phyloP scores from a whole-genome alignment of 1,139 yeast genomes.

The Diutina pseudorugosa region DNA sequence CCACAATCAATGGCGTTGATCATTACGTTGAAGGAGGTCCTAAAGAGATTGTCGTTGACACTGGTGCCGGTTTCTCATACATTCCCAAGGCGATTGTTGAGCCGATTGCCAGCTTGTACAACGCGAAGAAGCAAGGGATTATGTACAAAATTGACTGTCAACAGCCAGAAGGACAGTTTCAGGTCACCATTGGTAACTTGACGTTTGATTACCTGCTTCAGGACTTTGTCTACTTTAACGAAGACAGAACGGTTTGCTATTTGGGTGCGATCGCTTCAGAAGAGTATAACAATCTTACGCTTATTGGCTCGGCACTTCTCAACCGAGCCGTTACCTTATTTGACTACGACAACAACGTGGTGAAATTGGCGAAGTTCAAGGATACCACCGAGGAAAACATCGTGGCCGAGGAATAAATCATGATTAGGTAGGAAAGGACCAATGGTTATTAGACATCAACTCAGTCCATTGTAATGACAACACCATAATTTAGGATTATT shows the following conservation, averaged over 20 bases:
- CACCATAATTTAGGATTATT: too few relatives aligned
- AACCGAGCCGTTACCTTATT: not conserved
- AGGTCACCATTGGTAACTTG: slow-evolving; percentile 4
- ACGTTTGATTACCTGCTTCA: too few relatives aligned
- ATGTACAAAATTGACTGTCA: slow-evolving; percentile 5
- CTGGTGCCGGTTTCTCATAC: not conserved
- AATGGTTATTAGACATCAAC: too few relatives aligned
- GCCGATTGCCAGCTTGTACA: not conserved
- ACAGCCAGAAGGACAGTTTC: slow-evolving; percentile 4
- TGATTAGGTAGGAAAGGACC: too few relatives aligned
- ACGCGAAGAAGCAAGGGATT: not conserved
- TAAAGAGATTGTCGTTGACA: not conserved
- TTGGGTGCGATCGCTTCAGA: too few relatives aligned
- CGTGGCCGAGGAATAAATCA: too few relatives aligned
- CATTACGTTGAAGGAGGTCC: not conserved
- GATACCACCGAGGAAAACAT: not conserved
- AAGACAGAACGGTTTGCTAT: too few relatives aligned
- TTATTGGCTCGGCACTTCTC: not conserved
- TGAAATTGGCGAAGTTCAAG: not conserved
- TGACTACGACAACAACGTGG: not conserved
- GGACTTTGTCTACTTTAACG: too few relatives aligned
- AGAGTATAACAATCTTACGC: not conserved
- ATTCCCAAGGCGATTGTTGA: not conserved
- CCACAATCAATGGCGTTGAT: not conserved
- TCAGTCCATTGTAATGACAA: too few relatives aligned